These are phyloP conservation scores for Beauveria scarabaeidicola DNA, from an alignment of 2,329 filamentous ascomycete genomes.

Conservation along the genomic window DNA sequence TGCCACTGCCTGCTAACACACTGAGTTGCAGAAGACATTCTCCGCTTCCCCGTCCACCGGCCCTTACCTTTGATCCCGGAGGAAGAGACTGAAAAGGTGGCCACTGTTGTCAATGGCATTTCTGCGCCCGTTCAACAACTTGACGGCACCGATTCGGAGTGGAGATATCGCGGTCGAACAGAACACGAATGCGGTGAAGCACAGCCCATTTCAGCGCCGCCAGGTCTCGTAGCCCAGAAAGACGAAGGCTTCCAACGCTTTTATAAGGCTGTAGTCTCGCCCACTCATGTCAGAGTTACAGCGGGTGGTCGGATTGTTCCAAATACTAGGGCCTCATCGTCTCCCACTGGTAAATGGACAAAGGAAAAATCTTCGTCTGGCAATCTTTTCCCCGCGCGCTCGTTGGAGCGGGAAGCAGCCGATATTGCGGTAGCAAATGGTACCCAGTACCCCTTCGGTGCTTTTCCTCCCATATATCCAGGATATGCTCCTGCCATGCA, in stretches of 20 bases:
- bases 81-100: conserved; percentile 16
- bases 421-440: conserved; percentile 17
- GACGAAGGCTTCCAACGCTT: conserved; percentile 60
- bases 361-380: conserved; percentile 31
- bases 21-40: conserved; percentile 21
- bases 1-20: conserved; percentile 8
- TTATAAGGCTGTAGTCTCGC: conserved; percentile 59
- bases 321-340: conserved; percentile 47
- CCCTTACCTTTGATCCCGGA: conserved; percentile 25
- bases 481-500: conserved; percentile 22
- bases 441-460: conserved; percentile 21
- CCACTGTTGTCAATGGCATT: conserved; percentile 1
- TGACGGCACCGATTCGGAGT: conserved; percentile 34
- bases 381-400: conserved; percentile 13
- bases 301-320: conserved; percentile 60
- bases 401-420: conserved; percentile 14
- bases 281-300: conserved; percentile 58
- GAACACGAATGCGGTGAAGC: conserved; percentile 33
- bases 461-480: conserved; percentile 24
- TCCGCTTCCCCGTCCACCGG: conserved; percentile 21
- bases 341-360: conserved; percentile 42
- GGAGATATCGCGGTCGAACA: conserved; percentile 38
- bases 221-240: conserved; percentile 44
- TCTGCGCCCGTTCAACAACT: conserved; percentile 22
- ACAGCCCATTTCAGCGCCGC: conserved; percentile 46